Base-by-base conservation (phyloP, 306 rosid species). In the Cicer arietinum region DNA sequence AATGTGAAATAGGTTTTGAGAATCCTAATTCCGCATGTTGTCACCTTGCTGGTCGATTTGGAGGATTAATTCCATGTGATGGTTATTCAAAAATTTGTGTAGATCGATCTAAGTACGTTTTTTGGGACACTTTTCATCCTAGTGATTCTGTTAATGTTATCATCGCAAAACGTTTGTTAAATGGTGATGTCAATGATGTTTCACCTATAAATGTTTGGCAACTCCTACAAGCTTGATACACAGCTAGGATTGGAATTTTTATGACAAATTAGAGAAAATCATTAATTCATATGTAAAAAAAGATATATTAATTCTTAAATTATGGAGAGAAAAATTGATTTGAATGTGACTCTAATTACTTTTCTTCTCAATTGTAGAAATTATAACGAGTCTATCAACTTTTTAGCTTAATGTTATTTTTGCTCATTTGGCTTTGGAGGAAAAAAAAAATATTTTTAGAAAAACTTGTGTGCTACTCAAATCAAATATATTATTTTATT, bases 81-180 rank as follows among this genome's bases (percentile, higher is more conserved):
- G 69, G 88, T 11, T 10, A 44, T 41, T 88, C 97, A 8, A 80
- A 68, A 74, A 84, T 88, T 45, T 92, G 96, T 43, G 66, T 6
- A 45, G 89, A 90, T 58, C 77, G 91, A 59, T 84, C 87, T 4
- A 87, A 88, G 81, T 83, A 84, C 20, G 85, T 90, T 78, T 92
- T 87, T 66, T 92, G 94, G 94, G 96, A 90, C 51, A 73, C 90
- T 62, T 88, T 17, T 52, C 96, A 92, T 84, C 91, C 96, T 8
- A 74, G 88, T 61, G 92, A 87, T 37, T 91, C 97, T 67, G 57
- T 89, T 14, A 90, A 87, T 65, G 56, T 75, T 13, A 71, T 87
- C 44, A 54, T 85, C 8, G 89, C 93, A 22, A 30, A 77, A 20
- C 87, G 87, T 61, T 84, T 88, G 6, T 13, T 88, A 17, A 79